A percentile compares a stretch with the other conserved stretches of the same genome.
Evolutionary conservation across 1,284 basidiomycete species (phyloP).

Genomic region (Austroboletus rostrupii): DNA sequence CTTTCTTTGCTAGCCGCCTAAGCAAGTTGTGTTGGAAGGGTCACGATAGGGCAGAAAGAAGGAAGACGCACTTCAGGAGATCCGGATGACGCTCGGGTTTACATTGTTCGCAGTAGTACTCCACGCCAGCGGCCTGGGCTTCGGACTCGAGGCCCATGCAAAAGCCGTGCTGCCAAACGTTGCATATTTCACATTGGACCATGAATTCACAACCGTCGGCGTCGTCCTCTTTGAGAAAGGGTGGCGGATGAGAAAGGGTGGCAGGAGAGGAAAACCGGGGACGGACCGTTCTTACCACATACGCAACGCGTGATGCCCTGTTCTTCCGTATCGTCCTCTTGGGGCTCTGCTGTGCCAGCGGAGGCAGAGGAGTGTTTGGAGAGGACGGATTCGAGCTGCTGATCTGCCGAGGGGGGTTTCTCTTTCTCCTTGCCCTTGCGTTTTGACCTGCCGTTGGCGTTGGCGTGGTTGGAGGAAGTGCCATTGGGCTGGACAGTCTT

Average conservation of each 20-base stretch:
- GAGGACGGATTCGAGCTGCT: conserved; percentile 19
- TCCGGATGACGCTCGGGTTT: conserved; percentile 82
- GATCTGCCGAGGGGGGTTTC: conserved; percentile 25
- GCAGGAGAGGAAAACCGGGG: conserved; percentile 6
- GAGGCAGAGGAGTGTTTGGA: conserved; percentile 32
- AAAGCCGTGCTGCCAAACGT: conserved; percentile 96
- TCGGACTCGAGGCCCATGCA: conserved; percentile 94
- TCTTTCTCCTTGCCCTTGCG: conserved; percentile 36
- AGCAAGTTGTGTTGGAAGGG: conserved; percentile 9
- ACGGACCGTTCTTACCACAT: conserved; percentile 84
- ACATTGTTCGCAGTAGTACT: conserved; percentile 94
- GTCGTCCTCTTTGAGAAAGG: conserved; percentile 56
- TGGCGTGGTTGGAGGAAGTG: conserved; percentile 35
- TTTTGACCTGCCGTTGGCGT: conserved; percentile 34
- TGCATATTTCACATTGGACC: conserved; percentile 97
- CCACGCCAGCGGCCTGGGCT: conserved; percentile 74
- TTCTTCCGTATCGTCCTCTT: conserved; percentile 63
- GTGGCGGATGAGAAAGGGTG: conserved; percentile 18
- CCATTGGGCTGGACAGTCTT: conserved; percentile 43
- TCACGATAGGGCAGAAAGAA: conserved; percentile 2
- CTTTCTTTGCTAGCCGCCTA: conserved; percentile 60
- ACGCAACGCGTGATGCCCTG: conserved; percentile 90
- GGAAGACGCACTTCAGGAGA: conserved; percentile 61
- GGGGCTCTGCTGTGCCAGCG: conserved; percentile 36
- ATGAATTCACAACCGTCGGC: conserved; percentile 84